These are phyloP conservation scores for Apiospora phragmitis DNA, from an alignment of 2,329 filamentous ascomycete genomes.

Conservation along the genomic window DNA sequence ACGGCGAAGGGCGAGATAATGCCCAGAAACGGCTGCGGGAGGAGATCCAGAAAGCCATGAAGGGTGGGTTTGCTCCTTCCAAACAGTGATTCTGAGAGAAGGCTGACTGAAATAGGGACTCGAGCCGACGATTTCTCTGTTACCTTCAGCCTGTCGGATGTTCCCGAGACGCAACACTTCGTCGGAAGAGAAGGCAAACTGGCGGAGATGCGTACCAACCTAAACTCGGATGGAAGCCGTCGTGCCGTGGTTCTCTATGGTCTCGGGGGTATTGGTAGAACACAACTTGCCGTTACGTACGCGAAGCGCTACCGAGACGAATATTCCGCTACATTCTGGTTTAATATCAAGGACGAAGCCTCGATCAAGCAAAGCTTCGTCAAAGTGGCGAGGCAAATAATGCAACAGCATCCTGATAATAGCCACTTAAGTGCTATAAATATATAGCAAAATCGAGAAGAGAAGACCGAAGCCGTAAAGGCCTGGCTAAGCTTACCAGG, in stretches of 20 bases:
- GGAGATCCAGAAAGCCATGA: conserved; percentile 11
- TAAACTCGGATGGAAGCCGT: conserved; percentile 27
- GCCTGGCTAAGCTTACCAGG: conserved; percentile 35
- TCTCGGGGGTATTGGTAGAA: conserved; percentile 18
- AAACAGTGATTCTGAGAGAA: background rate
- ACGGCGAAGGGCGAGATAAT: conserved; percentile 18
- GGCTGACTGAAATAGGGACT: conserved; percentile 21
- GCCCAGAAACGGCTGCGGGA: conserved; percentile 18
- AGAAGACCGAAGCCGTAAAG: conserved; percentile 34
- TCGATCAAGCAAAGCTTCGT: too few species aligned
- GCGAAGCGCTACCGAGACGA: conserved; percentile 17
- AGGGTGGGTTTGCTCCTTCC: background rate
- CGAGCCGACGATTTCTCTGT: conserved; percentile 28
- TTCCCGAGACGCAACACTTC: conserved; percentile 28
- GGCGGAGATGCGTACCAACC: conserved; percentile 27
- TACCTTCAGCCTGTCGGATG: conserved; percentile 27
- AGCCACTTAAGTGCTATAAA: conserved; percentile 9
- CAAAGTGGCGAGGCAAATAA: too few species aligned
- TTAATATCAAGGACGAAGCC: conserved; percentile 17
- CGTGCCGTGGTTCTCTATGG: conserved; percentile 19
- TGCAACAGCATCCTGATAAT: conserved; percentile 16
- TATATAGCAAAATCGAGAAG: conserved; percentile 20
- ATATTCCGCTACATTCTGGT: conserved; percentile 18
- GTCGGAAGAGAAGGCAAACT: conserved; percentile 34
- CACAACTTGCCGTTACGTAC: conserved; percentile 12